These are phyloP conservation scores for Aspergillus hancockii DNA, from an alignment of 495 filamentous ascomycete genomes.

Conservation along the genomic window DNA sequence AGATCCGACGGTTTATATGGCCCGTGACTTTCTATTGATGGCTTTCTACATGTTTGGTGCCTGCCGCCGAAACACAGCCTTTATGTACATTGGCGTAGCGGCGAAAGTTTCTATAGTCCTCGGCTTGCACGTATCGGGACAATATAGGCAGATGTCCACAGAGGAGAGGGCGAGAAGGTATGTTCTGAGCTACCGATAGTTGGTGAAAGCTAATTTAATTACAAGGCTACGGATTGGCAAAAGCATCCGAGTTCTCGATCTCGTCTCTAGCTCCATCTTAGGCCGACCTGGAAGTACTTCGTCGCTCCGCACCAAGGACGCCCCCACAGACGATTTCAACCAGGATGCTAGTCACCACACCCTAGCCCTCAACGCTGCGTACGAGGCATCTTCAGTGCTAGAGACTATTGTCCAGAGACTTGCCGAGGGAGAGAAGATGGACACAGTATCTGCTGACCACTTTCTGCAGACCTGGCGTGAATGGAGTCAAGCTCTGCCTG, in stretches of 20 bases:
- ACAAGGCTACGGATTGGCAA: conserved; percentile 17
- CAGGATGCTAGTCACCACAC: conserved; percentile 1
- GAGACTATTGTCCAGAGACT: conserved; percentile 37
- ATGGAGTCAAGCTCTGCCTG: conserved; percentile 38
- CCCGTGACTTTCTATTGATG: conserved; percentile 44
- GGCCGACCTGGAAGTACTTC: conserved; percentile 41
- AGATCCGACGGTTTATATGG: conserved; percentile 43
- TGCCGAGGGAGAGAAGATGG: conserved; percentile 34
- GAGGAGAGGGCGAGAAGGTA: conserved; percentile 29
- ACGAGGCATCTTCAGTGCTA: conserved; percentile 33
- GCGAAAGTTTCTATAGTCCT: conserved; percentile 44
- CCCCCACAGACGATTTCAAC: conserved; percentile 12
- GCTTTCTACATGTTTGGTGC: conserved; percentile 51
- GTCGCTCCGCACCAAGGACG: conserved; percentile 20
- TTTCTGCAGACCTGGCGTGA: conserved; percentile 35
- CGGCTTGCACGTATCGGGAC: conserved; percentile 36
- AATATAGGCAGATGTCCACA: conserved; percentile 14
- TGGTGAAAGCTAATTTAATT: neutral
- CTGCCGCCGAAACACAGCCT: conserved; percentile 49
- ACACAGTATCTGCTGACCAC: conserved; percentile 34
- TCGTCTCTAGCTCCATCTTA: conserved; percentile 45
- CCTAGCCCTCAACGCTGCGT: conserved; percentile 34
- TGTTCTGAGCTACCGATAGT: neutral
- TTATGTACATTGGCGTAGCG: conserved; percentile 51
- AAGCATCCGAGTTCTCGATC: conserved; percentile 46